Conservation (phyloP, 2,329 filamentous ascomycete genomes). For the Fusarium anguioides region DNA sequence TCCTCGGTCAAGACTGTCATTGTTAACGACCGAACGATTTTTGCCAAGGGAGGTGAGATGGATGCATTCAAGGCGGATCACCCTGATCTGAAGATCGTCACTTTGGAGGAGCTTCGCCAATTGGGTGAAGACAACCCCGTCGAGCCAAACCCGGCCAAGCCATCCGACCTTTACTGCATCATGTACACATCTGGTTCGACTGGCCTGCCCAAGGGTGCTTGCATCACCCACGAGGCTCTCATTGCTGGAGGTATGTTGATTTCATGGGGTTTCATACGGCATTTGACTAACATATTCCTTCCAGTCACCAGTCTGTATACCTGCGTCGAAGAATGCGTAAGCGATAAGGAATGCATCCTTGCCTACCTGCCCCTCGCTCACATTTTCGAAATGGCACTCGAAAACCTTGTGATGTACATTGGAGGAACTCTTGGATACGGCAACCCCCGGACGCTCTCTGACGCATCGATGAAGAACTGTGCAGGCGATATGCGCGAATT, state of each 20-base stretch:
- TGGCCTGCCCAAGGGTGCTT: slow-evolving; percentile 88
- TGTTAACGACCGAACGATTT: slow-evolving; percentile 69
- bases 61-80: slow-evolving; percentile 67
- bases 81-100: slow-evolving; percentile 63
- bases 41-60: slow-evolving; percentile 63
- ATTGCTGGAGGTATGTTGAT: slow-evolving; percentile 72
- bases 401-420: slow-evolving; percentile 89
- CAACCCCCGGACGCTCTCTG: slow-evolving; percentile 87
- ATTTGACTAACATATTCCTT: slow-evolving; percentile 24
- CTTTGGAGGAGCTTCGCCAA: slow-evolving; percentile 65
- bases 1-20: slow-evolving; percentile 69
- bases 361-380: slow-evolving; percentile 95
- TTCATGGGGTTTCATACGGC: not conserved
- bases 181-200: slow-evolving; percentile 92
- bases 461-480: slow-evolving; percentile 87
- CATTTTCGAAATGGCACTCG: slow-evolving; percentile 95
- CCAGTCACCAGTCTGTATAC: slow-evolving; percentile 81
- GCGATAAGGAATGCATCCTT: slow-evolving; percentile 80
- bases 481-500: slow-evolving; percentile 94
- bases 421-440: slow-evolving; percentile 95
- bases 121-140: slow-evolving; percentile 75
- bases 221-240: slow-evolving; percentile 83
- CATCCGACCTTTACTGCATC: slow-evolving; percentile 84
- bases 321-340: slow-evolving; percentile 81
- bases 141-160: slow-evolving; percentile 76